These are phyloP conservation scores for Sporothrix pseudoabietina DNA, from an alignment of 2,329 filamentous ascomycete species.

Conservation along the genomic window DNA sequence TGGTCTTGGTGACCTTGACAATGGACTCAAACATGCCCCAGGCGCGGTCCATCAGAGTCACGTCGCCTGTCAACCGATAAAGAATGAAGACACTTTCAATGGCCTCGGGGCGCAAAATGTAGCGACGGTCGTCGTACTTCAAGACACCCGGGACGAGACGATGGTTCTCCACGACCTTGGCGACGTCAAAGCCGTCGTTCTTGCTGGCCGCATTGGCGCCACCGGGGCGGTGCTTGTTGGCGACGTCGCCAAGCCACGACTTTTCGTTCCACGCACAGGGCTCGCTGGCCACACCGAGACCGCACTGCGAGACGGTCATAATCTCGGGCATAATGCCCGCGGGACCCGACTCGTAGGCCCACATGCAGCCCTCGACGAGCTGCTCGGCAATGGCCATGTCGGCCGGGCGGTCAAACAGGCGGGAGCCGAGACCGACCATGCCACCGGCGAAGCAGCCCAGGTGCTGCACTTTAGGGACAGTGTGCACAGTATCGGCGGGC, in stretches of 20 bases:
- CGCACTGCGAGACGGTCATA: constrained; percentile 58
- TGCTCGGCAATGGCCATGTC: constrained; percentile 61
- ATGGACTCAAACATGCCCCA: constrained; percentile 75
- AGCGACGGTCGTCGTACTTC: constrained; percentile 57
- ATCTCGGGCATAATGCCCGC: constrained; percentile 64
- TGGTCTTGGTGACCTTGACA: constrained; percentile 57
- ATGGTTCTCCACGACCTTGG: constrained; percentile 39
- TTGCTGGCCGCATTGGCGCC: not conserved
- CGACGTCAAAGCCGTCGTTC: constrained; percentile 59
- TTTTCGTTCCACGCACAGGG: constrained; percentile 36
- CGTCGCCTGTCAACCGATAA: constrained; percentile 71
- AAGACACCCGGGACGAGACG: constrained; percentile 60
- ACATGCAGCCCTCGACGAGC: constrained; percentile 65
- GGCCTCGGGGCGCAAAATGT: constrained; percentile 73
- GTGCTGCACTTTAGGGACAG: constrained; percentile 52
- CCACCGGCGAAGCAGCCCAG: constrained; percentile 65
- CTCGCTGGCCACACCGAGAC: constrained; percentile 40
- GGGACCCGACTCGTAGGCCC: constrained; percentile 60
- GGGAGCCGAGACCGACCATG: constrained; percentile 65
- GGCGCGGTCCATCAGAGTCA: constrained; percentile 65
- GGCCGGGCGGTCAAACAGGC: constrained; percentile 57
- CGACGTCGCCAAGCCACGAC: constrained; percentile 36
- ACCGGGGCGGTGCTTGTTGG: constrained; percentile 27
- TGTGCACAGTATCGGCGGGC: constrained; percentile 36
- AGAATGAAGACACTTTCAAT: constrained; percentile 81